Conservation (phyloP, 768 basidiomycete genomes). For the Suillus brevipes region DNA sequence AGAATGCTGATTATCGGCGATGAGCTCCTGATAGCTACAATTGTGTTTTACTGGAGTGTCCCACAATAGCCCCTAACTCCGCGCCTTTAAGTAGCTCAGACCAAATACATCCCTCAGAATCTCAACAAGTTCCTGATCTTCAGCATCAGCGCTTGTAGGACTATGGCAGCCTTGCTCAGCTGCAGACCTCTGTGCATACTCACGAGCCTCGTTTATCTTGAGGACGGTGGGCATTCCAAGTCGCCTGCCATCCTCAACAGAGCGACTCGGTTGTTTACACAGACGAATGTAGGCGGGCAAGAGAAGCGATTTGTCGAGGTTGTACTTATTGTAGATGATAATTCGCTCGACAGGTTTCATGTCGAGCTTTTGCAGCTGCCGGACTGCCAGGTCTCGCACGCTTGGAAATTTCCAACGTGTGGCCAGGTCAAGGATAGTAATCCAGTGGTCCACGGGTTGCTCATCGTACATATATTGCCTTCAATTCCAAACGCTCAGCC, state of each 20-base stretch:
- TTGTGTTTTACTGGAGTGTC: not conserved
- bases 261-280: conserved; percentile 51
- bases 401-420: conserved; percentile 55
- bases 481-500: not conserved
- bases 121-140: conserved; percentile 25
- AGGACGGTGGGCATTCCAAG: conserved; percentile 61
- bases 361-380: conserved; percentile 50
- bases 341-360: conserved; percentile 56
- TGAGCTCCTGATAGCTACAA: not conserved
- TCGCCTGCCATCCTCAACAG: conserved; percentile 50
- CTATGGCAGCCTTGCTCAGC: conserved; percentile 26
- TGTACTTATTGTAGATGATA: conserved; percentile 52
- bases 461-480: conserved; percentile 60
- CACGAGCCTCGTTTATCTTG: conserved; percentile 53
- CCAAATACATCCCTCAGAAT: conserved; percentile 37
- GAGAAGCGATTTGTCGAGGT: conserved; percentile 49
- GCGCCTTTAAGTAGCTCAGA: conserved; percentile 10
- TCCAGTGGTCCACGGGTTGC: conserved; percentile 53
- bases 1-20: not conserved
- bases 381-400: conserved; percentile 50
- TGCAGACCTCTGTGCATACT: conserved; percentile 40
- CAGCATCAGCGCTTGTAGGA: conserved; percentile 29
- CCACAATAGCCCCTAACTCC: not conserved
- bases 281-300: conserved; percentile 53
- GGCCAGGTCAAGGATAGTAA: conserved; percentile 51